phyloP scores from a whole-genome alignment of 805 yeast genomes.

The Wickerhamomyces rabaulensis region DNA sequence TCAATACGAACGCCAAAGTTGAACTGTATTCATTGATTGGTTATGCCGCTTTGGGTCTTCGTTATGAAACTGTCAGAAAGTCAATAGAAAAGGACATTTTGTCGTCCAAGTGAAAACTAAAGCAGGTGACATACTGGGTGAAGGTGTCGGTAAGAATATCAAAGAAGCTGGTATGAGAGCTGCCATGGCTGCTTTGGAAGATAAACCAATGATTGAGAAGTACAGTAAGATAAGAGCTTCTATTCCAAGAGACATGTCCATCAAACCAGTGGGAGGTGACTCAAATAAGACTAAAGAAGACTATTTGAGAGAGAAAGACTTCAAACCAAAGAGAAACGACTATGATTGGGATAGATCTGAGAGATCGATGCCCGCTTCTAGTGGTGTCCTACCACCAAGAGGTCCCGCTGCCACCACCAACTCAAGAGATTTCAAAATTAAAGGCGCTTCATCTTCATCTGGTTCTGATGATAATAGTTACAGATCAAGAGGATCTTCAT shows the following conservation, averaged over 20 bases:
- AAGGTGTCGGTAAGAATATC: slow-evolving; percentile 61
- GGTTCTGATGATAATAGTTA: no score
- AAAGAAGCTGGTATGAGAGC: slow-evolving; percentile 83
- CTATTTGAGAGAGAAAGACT: background rate
- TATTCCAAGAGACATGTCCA: slow-evolving; percentile 35
- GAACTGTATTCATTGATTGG: slow-evolving; percentile 78
- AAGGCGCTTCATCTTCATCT: background rate
- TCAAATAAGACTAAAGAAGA: background rate
- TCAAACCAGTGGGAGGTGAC: slow-evolving; percentile 1
- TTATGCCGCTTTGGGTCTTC: slow-evolving; percentile 58
- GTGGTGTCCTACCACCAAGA: background rate
- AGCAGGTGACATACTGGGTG: slow-evolving; percentile 58
- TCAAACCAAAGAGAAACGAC: background rate
- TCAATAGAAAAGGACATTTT: slow-evolving; percentile 29
- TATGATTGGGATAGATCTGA: background rate
- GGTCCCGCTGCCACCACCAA: no score
- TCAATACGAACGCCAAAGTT: slow-evolving; percentile 68
- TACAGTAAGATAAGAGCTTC: slow-evolving; percentile 53
- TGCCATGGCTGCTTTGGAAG: slow-evolving; percentile 71
- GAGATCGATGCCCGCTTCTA: background rate
- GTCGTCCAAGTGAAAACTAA: slow-evolving; percentile 63
- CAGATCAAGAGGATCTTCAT: no score
- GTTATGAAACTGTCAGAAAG: slow-evolving; percentile 39
- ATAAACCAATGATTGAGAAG: slow-evolving; percentile 56
- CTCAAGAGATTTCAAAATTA: no score